A percentile compares a stretch with the other conserved stretches of the same genome.
phyloP scores from a whole-genome alignment of 2,329 filamentous ascomycete species.

The Arachnomyces sp. region DNA sequence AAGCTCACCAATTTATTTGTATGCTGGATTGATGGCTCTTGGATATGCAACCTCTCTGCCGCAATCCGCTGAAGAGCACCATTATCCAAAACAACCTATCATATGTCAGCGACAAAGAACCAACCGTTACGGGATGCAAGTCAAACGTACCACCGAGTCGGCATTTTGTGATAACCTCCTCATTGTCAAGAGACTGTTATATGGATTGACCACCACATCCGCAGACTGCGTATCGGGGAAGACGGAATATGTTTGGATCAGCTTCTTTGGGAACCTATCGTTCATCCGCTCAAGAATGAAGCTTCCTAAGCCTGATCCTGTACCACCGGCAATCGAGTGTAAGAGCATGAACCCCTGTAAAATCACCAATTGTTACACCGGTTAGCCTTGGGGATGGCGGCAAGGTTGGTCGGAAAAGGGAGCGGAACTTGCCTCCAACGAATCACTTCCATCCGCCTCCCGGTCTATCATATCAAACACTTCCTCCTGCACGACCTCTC shows the following conservation, averaged over 20 bases:
- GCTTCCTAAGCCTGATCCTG: conserved; percentile 89
- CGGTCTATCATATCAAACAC: conserved; percentile 99
- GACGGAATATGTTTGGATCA: conserved; percentile 98
- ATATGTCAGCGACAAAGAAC: conserved; percentile 16
- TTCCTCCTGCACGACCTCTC: conserved; percentile 87
- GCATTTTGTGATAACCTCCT: conserved; percentile 88
- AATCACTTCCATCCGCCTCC: conserved; percentile 96
- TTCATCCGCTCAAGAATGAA: conserved; percentile 93
- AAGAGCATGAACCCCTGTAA: conserved; percentile 89
- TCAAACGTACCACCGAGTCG: conserved; percentile 69
- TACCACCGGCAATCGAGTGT: conserved; percentile 95
- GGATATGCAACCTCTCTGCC: conserved; percentile 86
- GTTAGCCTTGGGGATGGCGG: too few relatives aligned
- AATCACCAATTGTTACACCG: not conserved
- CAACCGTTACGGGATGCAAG: not conserved
- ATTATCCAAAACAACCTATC: conserved; percentile 79
- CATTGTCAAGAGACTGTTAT: conserved; percentile 93
- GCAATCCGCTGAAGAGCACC: conserved; percentile 89
- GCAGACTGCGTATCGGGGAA: conserved; percentile 88
- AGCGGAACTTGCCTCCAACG: conserved; percentile 60
- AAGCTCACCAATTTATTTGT: conserved; percentile 81
- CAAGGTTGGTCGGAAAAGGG: too few relatives aligned
- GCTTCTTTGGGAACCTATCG: conserved; percentile 95
- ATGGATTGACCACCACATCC: conserved; percentile 95
- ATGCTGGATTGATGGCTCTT: conserved; percentile 92